Conservation (phyloP, 495 filamentous ascomycete species). For the Trichodelitschia bisporula region DNA sequence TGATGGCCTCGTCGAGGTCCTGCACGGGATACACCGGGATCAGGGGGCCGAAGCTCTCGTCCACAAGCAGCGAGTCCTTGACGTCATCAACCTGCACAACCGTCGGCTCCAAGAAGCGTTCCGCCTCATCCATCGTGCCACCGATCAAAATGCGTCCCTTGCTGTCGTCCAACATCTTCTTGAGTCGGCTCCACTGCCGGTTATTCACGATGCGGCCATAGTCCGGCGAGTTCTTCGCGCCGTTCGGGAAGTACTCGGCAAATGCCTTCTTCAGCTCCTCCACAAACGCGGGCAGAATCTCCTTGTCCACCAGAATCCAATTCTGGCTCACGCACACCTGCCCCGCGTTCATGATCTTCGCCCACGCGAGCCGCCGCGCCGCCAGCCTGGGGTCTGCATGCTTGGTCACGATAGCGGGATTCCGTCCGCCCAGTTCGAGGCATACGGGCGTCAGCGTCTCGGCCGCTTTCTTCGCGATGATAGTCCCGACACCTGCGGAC, state of each 20-base stretch:
- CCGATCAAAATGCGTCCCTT: slow-evolving; percentile 70
- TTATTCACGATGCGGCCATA: slow-evolving; percentile 59
- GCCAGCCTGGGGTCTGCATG: slow-evolving; percentile 59
- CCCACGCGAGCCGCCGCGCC: slow-evolving; percentile 66
- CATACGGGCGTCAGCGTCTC: slow-evolving; percentile 72
- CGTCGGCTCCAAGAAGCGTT: slow-evolving; percentile 69
- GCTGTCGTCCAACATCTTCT: slow-evolving; percentile 61
- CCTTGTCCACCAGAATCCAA: slow-evolving; percentile 60
- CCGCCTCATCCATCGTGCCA: slow-evolving; percentile 51
- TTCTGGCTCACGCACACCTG: slow-evolving; percentile 81
- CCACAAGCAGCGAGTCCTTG: slow-evolving; percentile 51
- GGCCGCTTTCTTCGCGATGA: slow-evolving; percentile 79
- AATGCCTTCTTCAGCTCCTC: slow-evolving; percentile 45
- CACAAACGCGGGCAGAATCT: slow-evolving; percentile 45
- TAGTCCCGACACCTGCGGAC: slow-evolving; percentile 45
- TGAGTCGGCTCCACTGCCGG: slow-evolving; percentile 57
- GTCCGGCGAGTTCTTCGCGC: slow-evolving; percentile 47
- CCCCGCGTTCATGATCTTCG: slow-evolving; percentile 60
- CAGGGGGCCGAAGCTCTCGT: slow-evolving; percentile 81
- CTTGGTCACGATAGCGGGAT: slow-evolving; percentile 74
- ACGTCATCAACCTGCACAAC: slow-evolving; percentile 47
- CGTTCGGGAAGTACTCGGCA: slow-evolving; percentile 65
- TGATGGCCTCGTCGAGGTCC: slow-evolving; percentile 57
- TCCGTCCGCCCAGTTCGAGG: slow-evolving; percentile 74
- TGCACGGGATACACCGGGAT: slow-evolving; percentile 54